Evolutionary conservation across 805 yeast species (phyloP).

Genomic region (Saturnispora sekii): DNA sequence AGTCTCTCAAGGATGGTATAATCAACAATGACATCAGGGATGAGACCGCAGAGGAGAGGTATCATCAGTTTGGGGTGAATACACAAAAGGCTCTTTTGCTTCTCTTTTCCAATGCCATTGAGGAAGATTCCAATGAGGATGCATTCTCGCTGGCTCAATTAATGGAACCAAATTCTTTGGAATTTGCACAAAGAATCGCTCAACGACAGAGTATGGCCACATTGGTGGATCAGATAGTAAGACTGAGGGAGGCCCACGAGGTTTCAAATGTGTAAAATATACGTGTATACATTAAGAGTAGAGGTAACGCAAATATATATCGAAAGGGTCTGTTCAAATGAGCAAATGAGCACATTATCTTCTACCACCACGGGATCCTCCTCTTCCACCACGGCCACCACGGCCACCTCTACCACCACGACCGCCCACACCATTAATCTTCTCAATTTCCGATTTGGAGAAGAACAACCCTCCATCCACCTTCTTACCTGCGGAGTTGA

Average conservation of each 20-base stretch:
- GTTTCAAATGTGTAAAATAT: neutral
- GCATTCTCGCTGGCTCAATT: constrained; percentile 54
- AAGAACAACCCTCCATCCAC: constrained; percentile 74
- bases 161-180: constrained; percentile 32
- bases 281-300: constrained; percentile 2
- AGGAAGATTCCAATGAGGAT: constrained; percentile 36
- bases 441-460: constrained; percentile 56
- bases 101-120: constrained; percentile 7
- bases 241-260: constrained; percentile 38
- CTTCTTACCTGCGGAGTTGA: constrained; percentile 63
- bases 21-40: constrained; percentile 30
- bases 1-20: constrained; percentile 48
- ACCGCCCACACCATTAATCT: constrained; percentile 19
- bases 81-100: constrained; percentile 4
- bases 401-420: neutral
- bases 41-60: constrained; percentile 34
- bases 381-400: constrained; percentile 4
- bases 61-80: constrained; percentile 39
- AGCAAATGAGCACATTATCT: no score
- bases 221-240: constrained; percentile 45
- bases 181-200: constrained; percentile 79
- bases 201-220: constrained; percentile 52
- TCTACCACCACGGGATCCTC: neutral
- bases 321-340: no score
- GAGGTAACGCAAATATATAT: no score